These are phyloP conservation scores for Diplodia sapinea DNA, from an alignment of 2,329 filamentous ascomycete genomes.

Conservation along the genomic window DNA sequence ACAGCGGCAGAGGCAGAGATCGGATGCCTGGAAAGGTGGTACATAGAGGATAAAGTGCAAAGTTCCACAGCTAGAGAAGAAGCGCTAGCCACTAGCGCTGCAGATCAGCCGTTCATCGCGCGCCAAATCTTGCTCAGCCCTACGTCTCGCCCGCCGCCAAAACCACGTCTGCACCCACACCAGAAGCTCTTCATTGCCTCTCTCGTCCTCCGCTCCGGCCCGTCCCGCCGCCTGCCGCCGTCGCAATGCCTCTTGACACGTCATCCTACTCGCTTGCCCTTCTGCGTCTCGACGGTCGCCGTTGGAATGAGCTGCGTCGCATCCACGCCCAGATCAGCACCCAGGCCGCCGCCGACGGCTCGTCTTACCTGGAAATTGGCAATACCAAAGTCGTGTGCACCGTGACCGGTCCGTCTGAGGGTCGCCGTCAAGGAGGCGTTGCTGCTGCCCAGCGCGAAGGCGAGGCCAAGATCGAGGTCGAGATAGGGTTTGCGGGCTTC, in stretches of 20 bases:
- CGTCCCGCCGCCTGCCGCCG: background rate
- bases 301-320: constrained; percentile 96
- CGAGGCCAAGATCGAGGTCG: constrained; percentile 75
- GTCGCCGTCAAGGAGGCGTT: constrained; percentile 53
- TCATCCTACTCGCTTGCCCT: constrained; percentile 88
- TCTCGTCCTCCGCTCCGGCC: background rate
- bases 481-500: constrained; percentile 86
- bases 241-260: constrained; percentile 87
- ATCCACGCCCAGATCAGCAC: constrained; percentile 89
- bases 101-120: constrained; percentile 23
- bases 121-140: constrained; percentile 28
- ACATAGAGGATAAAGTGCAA: constrained; percentile 44
- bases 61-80: background rate
- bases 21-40: constrained; percentile 1
- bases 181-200: background rate
- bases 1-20: background rate
- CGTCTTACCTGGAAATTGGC: constrained; percentile 92
- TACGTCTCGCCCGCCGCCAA: constrained; percentile 7
- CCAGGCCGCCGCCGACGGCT: constrained; percentile 90
- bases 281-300: constrained; percentile 70
- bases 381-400: constrained; percentile 97
- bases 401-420: constrained; percentile 82
- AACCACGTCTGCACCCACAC: constrained; percentile 9
- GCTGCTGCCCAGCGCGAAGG: constrained; percentile 53
- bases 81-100: constrained; percentile 18